A percentile compares a stretch with the other conserved stretches of the same genome.
Conservation (phyloP, 768 basidiomycete species). For the Boletus patriciae region DNA sequence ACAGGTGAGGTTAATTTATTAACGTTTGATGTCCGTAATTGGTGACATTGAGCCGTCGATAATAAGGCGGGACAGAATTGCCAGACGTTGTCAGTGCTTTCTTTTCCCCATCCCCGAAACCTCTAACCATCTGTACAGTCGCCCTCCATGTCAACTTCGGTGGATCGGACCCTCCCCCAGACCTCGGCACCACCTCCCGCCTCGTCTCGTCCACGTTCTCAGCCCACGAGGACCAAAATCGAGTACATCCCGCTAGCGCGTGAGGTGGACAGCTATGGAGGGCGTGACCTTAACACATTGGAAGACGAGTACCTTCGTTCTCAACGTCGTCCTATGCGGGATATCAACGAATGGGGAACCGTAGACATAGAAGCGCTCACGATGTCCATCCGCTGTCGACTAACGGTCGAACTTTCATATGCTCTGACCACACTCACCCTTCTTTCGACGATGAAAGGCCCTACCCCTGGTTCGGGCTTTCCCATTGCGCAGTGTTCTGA, state of each 20-base stretch:
- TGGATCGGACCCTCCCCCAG: constrained; percentile 18
- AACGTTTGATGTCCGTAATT: constrained; percentile 26
- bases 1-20: constrained; percentile 52
- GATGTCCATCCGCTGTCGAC: constrained; percentile 87
- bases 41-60: constrained; percentile 25
- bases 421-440: constrained; percentile 85
- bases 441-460: constrained; percentile 74
- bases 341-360: constrained; percentile 82
- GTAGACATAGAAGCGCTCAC: constrained; percentile 91
- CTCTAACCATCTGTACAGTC: constrained; percentile 18
- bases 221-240: constrained; percentile 73
- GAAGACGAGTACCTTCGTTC: constrained; percentile 57
- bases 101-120: constrained; percentile 8
- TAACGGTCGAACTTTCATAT: constrained; percentile 84
- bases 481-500: constrained; percentile 75
- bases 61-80: constrained; percentile 43
- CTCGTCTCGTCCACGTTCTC: constrained; percentile 43
- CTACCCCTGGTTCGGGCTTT: constrained; percentile 58
- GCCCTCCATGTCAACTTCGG: constrained; percentile 19
- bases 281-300: constrained; percentile 71
- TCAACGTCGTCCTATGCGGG: constrained; percentile 59
- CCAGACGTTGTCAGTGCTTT: constrained; percentile 46
- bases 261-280: constrained; percentile 74
- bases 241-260: constrained; percentile 84
- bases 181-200: constrained; percentile 31